Evolutionary conservation across 345 rosid genomes (phyloP).

Genomic region (Populus alba): DNA sequence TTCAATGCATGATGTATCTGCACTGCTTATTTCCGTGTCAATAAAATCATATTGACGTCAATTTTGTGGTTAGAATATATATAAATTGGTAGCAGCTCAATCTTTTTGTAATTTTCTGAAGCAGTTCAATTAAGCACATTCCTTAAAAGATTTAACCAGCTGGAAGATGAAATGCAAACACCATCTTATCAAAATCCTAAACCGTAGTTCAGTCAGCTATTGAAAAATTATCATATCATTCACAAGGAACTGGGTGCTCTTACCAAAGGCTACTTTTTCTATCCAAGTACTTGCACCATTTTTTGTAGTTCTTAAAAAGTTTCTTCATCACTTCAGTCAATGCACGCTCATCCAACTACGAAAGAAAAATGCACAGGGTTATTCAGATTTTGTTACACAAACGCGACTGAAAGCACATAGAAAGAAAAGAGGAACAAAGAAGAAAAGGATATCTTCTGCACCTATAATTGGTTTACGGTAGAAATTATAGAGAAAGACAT

Average conservation of each 20-base stretch:
- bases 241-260: slow-evolving; percentile 16
- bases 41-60: neutral
- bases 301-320: slow-evolving; percentile 95
- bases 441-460: neutral
- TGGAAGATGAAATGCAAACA: neutral
- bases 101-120: neutral
- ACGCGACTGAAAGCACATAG: neutral
- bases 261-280: slow-evolving; percentile 99
- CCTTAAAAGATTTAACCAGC: neutral
- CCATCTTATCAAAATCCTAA: neutral
- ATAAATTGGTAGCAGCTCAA: neutral
- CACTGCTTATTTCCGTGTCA: neutral
- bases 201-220: no score
- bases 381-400: neutral
- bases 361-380: neutral
- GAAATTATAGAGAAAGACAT: neutral
- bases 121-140: neutral
- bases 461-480: neutral
- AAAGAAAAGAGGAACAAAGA: neutral
- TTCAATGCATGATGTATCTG: neutral
- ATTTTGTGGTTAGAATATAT: neutral
- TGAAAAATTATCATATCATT: neutral
- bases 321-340: slow-evolving; percentile 97
- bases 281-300: slow-evolving; percentile 96
- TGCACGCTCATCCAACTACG: slow-evolving; percentile 92